phyloP scores from a whole-genome alignment of 2,329 filamentous ascomycete genomes.

The Phyllosticta paracitricarpa region DNA sequence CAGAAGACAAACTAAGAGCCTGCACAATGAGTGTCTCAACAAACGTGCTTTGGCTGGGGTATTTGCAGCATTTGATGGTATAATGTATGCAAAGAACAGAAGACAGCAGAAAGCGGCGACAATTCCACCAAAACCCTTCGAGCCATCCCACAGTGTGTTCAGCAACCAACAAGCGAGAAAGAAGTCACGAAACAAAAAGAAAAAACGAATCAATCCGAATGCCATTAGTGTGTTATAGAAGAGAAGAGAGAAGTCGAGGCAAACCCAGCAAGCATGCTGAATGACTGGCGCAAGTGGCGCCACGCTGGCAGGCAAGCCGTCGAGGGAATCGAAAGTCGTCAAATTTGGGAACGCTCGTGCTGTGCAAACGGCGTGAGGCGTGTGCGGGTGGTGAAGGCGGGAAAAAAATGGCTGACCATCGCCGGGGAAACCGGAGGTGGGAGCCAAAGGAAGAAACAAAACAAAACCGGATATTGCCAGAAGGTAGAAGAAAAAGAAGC shows the following conservation, averaged over 20 bases:
- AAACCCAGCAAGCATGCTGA: background rate
- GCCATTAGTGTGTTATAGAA: background rate
- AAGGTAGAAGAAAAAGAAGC: background rate
- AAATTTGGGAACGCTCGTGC: background rate
- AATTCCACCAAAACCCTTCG: background rate
- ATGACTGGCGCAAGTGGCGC: background rate
- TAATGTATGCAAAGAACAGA: background rate
- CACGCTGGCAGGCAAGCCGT: background rate
- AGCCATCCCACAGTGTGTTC: background rate
- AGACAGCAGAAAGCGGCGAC: background rate
- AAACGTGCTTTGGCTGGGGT: background rate
- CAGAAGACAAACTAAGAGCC: background rate
- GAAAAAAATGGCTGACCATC: background rate
- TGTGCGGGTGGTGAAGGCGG: background rate
- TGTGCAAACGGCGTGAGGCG: background rate
- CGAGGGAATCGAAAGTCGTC: background rate
- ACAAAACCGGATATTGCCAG: background rate
- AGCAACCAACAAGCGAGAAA: conserved; percentile 3
- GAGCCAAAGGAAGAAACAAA: background rate
- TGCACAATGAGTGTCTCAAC: background rate
- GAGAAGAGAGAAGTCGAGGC: background rate
- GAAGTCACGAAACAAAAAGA: background rate
- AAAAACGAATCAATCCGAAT: background rate
- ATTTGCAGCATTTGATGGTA: background rate
- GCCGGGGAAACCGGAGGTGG: background rate